Evolutionary conservation across 306 rosid species (phyloP).

Genomic region (Vigna unguiculata): DNA sequence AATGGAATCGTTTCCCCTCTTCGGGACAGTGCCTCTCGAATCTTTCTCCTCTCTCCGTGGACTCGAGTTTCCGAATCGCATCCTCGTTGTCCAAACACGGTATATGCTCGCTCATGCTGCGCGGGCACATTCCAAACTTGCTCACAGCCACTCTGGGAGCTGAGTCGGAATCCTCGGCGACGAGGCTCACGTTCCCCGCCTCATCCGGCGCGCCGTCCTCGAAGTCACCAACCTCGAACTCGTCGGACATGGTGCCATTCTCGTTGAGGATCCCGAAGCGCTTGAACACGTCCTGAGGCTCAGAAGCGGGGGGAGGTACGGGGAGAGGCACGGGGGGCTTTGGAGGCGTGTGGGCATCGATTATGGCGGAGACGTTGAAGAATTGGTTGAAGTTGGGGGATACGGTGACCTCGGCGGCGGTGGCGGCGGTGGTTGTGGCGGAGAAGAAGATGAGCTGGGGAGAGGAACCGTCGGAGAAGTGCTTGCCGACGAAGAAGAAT

Average conservation of each 20-base stretch:
- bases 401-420: slow-evolving; percentile 46
- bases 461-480: slow-evolving; percentile 60
- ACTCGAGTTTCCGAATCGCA: slow-evolving; percentile 62
- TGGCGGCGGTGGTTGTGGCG: not conserved
- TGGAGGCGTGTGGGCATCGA: slow-evolving; percentile 41
- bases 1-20: slow-evolving; percentile 56
- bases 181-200: slow-evolving; percentile 52
- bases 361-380: slow-evolving; percentile 57
- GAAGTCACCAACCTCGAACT: slow-evolving; percentile 81
- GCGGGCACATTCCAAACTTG: slow-evolving; percentile 60
- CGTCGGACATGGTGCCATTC: slow-evolving; percentile 86
- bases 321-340: slow-evolving; percentile 3
- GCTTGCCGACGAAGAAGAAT: slow-evolving; percentile 77
- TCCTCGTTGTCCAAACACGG: slow-evolving; percentile 90
- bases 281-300: slow-evolving; percentile 43
- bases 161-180: slow-evolving; percentile 27
- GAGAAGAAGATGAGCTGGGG: slow-evolving; percentile 79
- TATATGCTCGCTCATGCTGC: slow-evolving; percentile 69
- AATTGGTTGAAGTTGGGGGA: slow-evolving; percentile 66
- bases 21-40: slow-evolving; percentile 90
- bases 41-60: slow-evolving; percentile 69
- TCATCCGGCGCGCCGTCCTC: slow-evolving; percentile 63
- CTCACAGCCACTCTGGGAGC: slow-evolving; percentile 44
- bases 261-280: slow-evolving; percentile 79
- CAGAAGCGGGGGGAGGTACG: not conserved